Percentiles rank a stretch among this genome's conserved stretches.
Conservation (phyloP, 768 basidiomycete genomes). For the Lactifluus subvellereus region DNA sequence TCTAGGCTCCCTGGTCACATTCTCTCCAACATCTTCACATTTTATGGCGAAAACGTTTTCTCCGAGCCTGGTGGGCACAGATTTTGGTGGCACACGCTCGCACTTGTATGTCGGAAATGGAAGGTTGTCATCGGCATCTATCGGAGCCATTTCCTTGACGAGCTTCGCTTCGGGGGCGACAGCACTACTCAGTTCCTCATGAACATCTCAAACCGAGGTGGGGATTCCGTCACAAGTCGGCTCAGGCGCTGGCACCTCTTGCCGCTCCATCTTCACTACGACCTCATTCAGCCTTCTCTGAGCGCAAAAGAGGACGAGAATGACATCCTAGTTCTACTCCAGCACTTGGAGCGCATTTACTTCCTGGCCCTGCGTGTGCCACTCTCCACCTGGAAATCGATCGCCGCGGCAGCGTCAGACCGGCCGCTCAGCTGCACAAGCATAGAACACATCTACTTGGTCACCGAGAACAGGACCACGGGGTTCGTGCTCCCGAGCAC, state of each 20-base stretch:
- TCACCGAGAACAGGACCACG: neutral
- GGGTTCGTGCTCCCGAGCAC: neutral
- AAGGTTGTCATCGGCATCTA: neutral
- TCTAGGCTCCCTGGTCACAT: neutral
- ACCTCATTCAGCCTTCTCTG: no score
- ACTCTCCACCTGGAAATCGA: neutral
- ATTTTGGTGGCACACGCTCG: slow-evolving; percentile 1
- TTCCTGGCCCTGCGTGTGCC: neutral
- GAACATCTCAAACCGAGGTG: neutral
- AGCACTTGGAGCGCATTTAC: neutral
- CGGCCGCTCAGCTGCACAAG: neutral
- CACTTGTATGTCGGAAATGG: slow-evolving; percentile 6
- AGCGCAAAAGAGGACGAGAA: no score
- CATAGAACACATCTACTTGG: neutral
- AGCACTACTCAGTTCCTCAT: neutral
- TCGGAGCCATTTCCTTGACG: neutral
- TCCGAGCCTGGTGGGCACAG: neutral
- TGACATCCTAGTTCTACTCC: no score
- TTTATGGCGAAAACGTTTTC: neutral
- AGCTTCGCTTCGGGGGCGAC: neutral
- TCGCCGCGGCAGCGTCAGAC: neutral
- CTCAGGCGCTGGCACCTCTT: neutral
- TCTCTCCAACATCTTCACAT: neutral
- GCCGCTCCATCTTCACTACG: neutral
- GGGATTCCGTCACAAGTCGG: neutral